phyloP scores from a whole-genome alignment of 805 yeast genomes.

The Hanseniaspora clermontiae region DNA sequence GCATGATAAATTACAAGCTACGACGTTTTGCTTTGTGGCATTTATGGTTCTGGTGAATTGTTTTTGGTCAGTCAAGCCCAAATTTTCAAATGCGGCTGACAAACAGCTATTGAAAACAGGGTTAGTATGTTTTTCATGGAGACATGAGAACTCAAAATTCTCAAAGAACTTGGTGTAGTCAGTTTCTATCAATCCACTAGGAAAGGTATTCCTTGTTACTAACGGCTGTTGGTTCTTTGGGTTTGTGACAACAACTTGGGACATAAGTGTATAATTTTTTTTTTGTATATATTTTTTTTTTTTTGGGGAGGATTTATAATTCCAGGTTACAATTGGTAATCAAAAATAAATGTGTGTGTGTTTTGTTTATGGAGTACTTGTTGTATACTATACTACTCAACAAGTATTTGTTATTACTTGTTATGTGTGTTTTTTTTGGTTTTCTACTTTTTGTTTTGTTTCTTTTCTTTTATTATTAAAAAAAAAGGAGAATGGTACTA shows the following conservation, averaged over 20 bases:
- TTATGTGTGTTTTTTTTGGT: no score
- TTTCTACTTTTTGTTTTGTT: no score
- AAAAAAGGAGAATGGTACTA: neutral
- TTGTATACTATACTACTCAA: no score
- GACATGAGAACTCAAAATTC: neutral
- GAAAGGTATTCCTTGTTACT: neutral
- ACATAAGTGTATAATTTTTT: neutral
- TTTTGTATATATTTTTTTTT: no score
- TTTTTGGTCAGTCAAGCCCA: slow-evolving; percentile 4
- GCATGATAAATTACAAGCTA: slow-evolving; percentile 5
- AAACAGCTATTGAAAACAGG: neutral
- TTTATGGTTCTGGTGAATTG: slow-evolving; percentile 9
- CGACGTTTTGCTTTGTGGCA: slow-evolving; percentile 4
- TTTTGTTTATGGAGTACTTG: no score
- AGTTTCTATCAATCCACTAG: neutral
- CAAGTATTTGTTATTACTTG: no score
- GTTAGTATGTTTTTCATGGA: neutral
- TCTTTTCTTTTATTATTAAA: neutral
- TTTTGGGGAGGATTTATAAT: no score
- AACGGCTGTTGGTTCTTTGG: neutral
- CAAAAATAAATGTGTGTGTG: no score
- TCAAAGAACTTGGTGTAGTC: slow-evolving; percentile 6
- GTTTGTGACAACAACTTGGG: neutral
- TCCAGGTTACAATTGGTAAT: no score
- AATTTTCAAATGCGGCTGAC: neutral